Evolutionary conservation across 179 eudicot genomes (phyloP), one percentile per base, ranked within the genome.

Genomic region (Kewa caespitosa): DNA sequence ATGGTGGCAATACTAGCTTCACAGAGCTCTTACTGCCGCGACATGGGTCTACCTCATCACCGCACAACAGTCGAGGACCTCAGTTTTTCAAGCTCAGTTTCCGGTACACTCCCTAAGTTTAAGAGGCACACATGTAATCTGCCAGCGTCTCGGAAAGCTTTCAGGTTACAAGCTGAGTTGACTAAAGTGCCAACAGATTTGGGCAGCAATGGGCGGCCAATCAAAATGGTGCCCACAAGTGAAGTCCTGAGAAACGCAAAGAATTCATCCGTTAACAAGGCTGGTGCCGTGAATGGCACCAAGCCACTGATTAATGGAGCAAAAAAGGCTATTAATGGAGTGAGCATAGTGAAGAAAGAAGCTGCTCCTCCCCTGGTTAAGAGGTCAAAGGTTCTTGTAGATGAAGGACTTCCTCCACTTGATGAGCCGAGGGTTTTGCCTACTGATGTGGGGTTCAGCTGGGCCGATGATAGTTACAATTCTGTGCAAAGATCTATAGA

Each of bases 391-490:
- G 60, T 72, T 72, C 38, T 18, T 65, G 80, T 74, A 69, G 70
- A 84, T 69, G 78, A 79, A n/a, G 97, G 86, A 70, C 91, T 93
- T 74, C 99, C 94, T n/a, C 97, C 92, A 15, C 67, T 89, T 52
- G 97, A 96, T 59, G 97, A 87, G 65, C 78, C 87, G 8, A 89
- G 84, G 79, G 87, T 88, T 80, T 85, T 96, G 75, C 93, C 94
- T 39, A 88, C 86, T 11, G 99, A 93, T 83, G 92, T 89, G 76
- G 86, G 88, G 34, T 96, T 93, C 80, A 93, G 98, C 79, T 96
- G 99, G 99, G 98, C 99, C 11, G 89, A 85, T 65, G 97, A 96
- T 54, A 91, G 88, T 77, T 96, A 93, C 79, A 93, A 85, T 78
- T 84, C 90, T 22, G 76, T 83, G 63, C 98, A 93, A 75, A 89